Evolutionary conservation across 768 basidiomycete genomes (phyloP).

Genomic region (Candolleomyces eurysporus): DNA sequence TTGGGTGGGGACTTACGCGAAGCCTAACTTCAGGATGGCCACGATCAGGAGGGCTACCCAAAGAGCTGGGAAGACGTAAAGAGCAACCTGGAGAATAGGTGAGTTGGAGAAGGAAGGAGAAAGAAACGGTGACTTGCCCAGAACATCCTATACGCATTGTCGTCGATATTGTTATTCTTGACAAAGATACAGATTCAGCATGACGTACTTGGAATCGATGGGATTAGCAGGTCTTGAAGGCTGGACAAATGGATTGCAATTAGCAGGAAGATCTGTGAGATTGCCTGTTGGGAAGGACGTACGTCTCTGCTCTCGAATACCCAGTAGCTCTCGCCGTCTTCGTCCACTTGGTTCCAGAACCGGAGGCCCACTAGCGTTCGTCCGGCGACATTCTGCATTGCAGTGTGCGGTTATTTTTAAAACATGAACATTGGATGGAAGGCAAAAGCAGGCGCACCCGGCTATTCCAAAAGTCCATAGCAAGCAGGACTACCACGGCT

Average conservation of each 20-base stretch:
- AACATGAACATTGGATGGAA: background rate
- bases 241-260: conserved; percentile 33
- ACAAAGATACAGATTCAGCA: background rate
- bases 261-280: conserved; percentile 3
- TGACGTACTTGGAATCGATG: conserved; percentile 75
- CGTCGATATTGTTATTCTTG: background rate
- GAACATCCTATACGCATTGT: conserved; percentile 70
- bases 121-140: conserved; percentile 56
- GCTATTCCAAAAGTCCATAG: conserved; percentile 99
- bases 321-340: conserved; percentile 95
- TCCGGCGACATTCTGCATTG: conserved; percentile 84
- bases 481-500: conserved; percentile 85
- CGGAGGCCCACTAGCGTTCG: conserved; percentile 90
- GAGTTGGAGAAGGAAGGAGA: background rate
- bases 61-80: conserved; percentile 85
- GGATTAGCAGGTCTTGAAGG: conserved; percentile 87
- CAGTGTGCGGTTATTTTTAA: background rate
- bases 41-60: conserved; percentile 89
- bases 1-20: conserved; percentile 58
- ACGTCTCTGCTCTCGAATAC: conserved; percentile 98
- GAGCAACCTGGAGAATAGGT: conserved; percentile 58
- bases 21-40: conserved; percentile 83
- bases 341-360: conserved; percentile 99
- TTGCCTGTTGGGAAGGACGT: conserved; percentile 25
- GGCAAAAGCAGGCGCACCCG: conserved; percentile 52